These are phyloP conservation scores for Penicillium silybi DNA, from an alignment of 495 filamentous ascomycete genomes.

Conservation along the genomic window DNA sequence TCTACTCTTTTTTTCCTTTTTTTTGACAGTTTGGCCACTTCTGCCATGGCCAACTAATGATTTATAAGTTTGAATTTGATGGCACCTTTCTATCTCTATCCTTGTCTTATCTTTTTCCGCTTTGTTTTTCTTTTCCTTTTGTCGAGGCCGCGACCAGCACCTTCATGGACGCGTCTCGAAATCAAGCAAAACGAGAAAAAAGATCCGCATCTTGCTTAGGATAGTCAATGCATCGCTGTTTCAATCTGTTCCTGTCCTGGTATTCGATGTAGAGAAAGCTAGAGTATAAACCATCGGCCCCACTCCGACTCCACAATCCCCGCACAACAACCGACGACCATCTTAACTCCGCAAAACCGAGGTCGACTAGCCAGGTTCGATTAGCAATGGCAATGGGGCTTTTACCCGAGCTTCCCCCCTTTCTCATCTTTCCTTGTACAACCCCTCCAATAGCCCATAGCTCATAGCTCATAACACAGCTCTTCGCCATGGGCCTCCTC, in stretches of 20 bases:
- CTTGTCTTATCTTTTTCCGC: background rate
- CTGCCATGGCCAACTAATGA: conserved; percentile 16
- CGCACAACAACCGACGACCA: too few relatives aligned
- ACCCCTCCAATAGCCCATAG: background rate
- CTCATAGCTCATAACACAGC: background rate
- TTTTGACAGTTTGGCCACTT: conserved; percentile 15
- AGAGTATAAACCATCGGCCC: too few relatives aligned
- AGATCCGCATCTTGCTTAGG: conserved; percentile 1
- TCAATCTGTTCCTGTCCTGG: background rate
- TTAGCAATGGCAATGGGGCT: background rate
- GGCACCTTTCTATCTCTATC: background rate
- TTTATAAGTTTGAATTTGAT: conserved; percentile 5
- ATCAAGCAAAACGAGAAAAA: background rate
- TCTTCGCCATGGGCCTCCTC: conserved; percentile 22
- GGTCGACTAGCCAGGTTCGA: too few relatives aligned
- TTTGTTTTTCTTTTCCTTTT: conserved; percentile 1
- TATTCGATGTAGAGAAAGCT: too few relatives aligned
- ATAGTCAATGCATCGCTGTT: conserved; percentile 5
- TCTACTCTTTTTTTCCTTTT: conserved; percentile 14
- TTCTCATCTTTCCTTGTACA: background rate
- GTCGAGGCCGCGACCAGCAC: background rate
- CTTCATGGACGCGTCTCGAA: background rate
- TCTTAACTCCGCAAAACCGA: too few relatives aligned
- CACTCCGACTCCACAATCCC: too few relatives aligned
- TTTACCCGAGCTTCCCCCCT: background rate